Base-by-base conservation (phyloP, 1,284 basidiomycete species). In the Rhodotorula mucilaginosa region DNA sequence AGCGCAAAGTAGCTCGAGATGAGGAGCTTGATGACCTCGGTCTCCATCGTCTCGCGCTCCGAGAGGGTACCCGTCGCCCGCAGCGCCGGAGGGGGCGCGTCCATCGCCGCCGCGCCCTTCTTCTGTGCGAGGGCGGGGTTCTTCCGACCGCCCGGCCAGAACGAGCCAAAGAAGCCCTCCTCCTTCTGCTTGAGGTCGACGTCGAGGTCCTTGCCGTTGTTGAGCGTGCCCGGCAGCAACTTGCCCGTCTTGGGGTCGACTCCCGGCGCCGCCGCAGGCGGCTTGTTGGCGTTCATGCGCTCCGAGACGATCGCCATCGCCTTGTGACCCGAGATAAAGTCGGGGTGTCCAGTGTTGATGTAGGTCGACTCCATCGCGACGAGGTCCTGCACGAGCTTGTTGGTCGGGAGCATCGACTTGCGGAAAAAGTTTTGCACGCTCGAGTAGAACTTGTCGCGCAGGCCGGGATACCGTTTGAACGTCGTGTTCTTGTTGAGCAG, bases 291-390 rank as follows among this genome's bases (percentile, higher is more conserved):
- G 79, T 88, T 91, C 79, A 97, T 81, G 8, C 91, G 89, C 18
- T 97, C 81, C 64, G 85, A 89, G 46, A 99, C 91, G 70, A 97
- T 88, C 6, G 90, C 84, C 88, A 97, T 94, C 7, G 97, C 96
- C 87, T 90, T 93, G 84, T 99, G 96, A 51, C 96, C 97, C 74
- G 89, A 92, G 80, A 99, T 87, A 84, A 98, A 98, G 83, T 99
- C 96, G 3, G 96, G 96, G 81, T 98, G 96, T 3, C 94, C 97
- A n/a, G 95, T 97, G 84, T 98, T 98, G 79, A 99, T 89, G 81
- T 97, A 97, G 81, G 92, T 94, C 54, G 94, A 91, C 84, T 97
- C 94, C 92, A 96, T 96, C 58, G 90, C 82, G 61, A 98, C 93
- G 84, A 99, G 87, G 80, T 99, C 96, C 21, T 87, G 81, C 13